Base-by-base conservation (phyloP, 805 yeast genomes). In the Yarrowia sp. region DNA sequence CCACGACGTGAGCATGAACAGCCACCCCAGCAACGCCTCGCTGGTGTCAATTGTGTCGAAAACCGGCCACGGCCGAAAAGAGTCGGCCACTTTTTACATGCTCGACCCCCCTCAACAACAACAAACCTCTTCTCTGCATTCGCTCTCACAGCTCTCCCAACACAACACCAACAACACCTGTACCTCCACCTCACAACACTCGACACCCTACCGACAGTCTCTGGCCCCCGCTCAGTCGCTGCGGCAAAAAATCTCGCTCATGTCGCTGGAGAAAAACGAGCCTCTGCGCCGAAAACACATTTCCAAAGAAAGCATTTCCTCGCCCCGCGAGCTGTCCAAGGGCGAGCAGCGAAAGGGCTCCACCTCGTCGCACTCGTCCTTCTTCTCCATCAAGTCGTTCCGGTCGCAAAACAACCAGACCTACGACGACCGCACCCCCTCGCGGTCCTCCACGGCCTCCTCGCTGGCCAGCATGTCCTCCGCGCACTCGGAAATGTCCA, bases 401-500 rank as follows among this genome's bases (percentile, higher is more conserved):
- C 11, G 62, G 26, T 44, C 63, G 40, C 67, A 51, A 44, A 22
- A 28, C 51, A 19, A 41, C 48, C 2, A 11, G 33, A 41, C 44
- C 22, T n/a, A 43, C 49, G 66, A 43, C 14, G 65, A 65, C 0
- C 17, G 66, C 11, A 33, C 62, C n/a, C 52, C 65, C 7, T 30
- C 58, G 12, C 54, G 54, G 10, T 33, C 64, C 5, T 66, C 67
- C 5, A 35, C 65, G 3, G 62, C 65, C 12, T 64, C 68, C 14
- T 38, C 51, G n/a, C 48, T 26, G 46, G 54, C 51, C 17, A 28
- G 32, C 36, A 38, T 61, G 19, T 59, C 59, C n/a, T 32, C 51
- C 33, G 59, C 35, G 38, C 56, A 67, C 40, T 59, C 67, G 9
- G 56, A 67, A 19, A 52, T 58, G 32, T 68, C 66, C 40, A 46